Conservation (phyloP, 306 rosid species). For the Dryas alaskensis region DNA sequence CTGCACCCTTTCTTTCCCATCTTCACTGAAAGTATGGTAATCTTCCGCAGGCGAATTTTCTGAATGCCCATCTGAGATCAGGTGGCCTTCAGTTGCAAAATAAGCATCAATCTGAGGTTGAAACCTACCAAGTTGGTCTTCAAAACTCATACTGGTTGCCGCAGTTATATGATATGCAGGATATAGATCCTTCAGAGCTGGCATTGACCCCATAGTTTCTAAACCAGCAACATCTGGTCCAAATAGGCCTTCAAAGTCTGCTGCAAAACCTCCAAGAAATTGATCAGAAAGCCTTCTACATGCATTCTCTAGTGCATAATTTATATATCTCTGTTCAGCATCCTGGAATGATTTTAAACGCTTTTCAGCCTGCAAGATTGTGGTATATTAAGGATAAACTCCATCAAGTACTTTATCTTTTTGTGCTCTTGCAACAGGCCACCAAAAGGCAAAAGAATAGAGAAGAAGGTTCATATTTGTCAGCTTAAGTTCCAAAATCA, state of each 20-base stretch:
- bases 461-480: neutral
- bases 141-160: neutral
- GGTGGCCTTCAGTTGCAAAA: neutral
- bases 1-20: neutral
- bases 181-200: neutral
- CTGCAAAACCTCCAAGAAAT: neutral
- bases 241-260: neutral
- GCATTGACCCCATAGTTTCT: neutral
- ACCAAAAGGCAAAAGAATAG: too few relatives aligned
- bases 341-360: constrained; percentile 12
- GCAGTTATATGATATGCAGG: neutral
- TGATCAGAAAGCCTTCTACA: constrained; percentile 17
- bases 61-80: constrained; percentile 6
- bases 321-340: constrained; percentile 9
- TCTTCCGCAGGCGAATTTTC: constrained; percentile 7
- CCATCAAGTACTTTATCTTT: neutral
- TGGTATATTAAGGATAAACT: neutral
- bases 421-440: neutral
- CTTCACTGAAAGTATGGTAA: neutral
- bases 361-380: constrained; percentile 18
- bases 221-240: neutral
- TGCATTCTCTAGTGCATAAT: constrained; percentile 17
- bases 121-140: neutral
- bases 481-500: neutral
- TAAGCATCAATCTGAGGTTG: neutral